These are phyloP conservation scores for Rubus idaeus DNA, from an alignment of 306 rosid genomes.

Conservation along the genomic window DNA sequence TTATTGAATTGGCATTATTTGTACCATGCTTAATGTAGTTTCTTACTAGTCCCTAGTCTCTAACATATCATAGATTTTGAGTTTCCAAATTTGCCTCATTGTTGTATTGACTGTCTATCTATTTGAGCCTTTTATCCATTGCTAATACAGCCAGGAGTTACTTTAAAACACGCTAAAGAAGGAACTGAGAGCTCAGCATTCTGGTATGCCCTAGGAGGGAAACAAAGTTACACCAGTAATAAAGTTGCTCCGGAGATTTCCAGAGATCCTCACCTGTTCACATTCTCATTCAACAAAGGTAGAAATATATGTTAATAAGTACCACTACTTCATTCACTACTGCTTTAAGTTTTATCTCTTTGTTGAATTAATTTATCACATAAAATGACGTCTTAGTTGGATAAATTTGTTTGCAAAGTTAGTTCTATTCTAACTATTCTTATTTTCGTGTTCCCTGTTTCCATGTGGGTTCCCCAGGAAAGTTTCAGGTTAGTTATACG, in stretches of 20 bases:
- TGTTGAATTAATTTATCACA: background rate
- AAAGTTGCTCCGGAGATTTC: conserved; percentile 57
- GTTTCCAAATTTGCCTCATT: conserved; percentile 14
- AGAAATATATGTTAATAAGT: conserved; percentile 18
- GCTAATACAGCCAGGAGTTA: conserved; percentile 78
- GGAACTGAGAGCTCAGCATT: conserved; percentile 97
- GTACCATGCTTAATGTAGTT: background rate
- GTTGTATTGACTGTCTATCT: conserved; percentile 6
- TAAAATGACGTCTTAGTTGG: conserved; percentile 21
- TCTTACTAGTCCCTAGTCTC: background rate
- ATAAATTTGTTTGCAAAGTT: conserved; percentile 22
- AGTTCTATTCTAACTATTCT: conserved; percentile 40
- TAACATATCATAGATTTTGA: background rate
- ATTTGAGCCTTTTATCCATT: conserved; percentile 30
- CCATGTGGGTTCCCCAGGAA: conserved; percentile 66
- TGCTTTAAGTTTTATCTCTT: background rate
- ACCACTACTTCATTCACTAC: background rate
- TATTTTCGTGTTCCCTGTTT: conserved; percentile 33
- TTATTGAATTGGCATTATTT: background rate
- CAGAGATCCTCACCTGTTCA: conserved; percentile 89
- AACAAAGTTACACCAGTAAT: conserved; percentile 76
- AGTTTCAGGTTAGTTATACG: conserved; percentile 77
- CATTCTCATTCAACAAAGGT: conserved; percentile 81
- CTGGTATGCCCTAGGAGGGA: conserved; percentile 97
- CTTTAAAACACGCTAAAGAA: conserved; percentile 88